A percentile compares a stretch with the other conserved stretches of the same genome.
Conservation (phyloP, 23 red algal genomes). For the Gracilaria domingensis region DNA sequence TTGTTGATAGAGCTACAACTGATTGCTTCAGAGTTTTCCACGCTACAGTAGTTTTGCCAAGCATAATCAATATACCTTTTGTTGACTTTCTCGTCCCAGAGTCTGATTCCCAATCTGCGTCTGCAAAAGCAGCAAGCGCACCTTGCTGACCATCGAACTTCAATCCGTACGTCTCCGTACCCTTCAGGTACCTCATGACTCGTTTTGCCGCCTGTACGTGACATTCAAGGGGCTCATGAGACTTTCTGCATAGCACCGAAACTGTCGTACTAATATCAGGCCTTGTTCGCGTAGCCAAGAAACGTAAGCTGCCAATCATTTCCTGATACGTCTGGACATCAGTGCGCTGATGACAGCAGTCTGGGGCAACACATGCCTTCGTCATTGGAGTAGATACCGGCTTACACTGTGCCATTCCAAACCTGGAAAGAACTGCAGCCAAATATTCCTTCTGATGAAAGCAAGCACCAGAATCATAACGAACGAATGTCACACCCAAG, state of each 20-base stretch:
- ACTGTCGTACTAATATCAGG: conserved; percentile 7
- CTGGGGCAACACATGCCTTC: neutral
- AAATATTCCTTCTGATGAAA: conserved; percentile 16
- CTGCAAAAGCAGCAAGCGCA: neutral
- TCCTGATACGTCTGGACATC: conserved; percentile 20
- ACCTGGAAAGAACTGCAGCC: conserved; percentile 3
- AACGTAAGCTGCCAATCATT: conserved; percentile 17
- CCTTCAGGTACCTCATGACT: neutral
- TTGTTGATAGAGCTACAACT: conserved; percentile 19
- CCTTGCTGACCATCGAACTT: neutral
- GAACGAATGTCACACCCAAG: neutral
- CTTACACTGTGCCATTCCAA: conserved; percentile 36
- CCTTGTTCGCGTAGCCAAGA: neutral
- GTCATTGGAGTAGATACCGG: conserved; percentile 39
- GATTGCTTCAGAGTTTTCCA: conserved; percentile 31
- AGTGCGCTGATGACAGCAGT: neutral
- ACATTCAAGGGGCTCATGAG: conserved; percentile 5
- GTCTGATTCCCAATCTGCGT: conserved; percentile 18
- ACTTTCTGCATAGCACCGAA: neutral
- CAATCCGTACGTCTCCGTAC: neutral
- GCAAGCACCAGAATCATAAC: neutral
- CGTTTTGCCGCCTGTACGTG: neutral
- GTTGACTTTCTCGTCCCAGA: neutral
- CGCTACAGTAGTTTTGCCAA: neutral
- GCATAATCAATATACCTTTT: neutral